Conservation (phyloP, 1,284 basidiomycete species). For the Pholiota adiposa region DNA sequence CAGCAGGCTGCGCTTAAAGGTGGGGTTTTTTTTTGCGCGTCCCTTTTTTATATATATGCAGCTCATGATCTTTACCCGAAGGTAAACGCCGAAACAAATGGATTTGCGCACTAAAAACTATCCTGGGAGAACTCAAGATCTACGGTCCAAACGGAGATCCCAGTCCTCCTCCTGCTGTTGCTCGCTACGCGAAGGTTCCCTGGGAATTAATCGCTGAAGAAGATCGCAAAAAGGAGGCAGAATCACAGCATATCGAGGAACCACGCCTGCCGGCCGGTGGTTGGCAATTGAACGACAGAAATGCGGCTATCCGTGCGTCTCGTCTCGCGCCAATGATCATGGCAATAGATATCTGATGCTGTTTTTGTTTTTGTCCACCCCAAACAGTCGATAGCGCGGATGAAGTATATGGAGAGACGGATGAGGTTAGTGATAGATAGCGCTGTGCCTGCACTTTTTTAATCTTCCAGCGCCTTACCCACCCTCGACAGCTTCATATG, state of each 20-base stretch:
- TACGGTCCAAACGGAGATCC: slow-evolving; percentile 80
- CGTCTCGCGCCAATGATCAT: slow-evolving; percentile 1
- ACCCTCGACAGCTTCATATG: slow-evolving; percentile 37
- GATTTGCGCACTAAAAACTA: slow-evolving; percentile 84
- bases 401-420: slow-evolving; percentile 57
- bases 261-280: slow-evolving; percentile 37
- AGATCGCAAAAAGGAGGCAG: slow-evolving; percentile 34
- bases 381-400: slow-evolving; percentile 48
- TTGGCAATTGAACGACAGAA: slow-evolving; percentile 57
- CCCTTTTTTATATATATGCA: neutral
- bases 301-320: slow-evolving; percentile 52
- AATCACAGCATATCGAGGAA: slow-evolving; percentile 22
- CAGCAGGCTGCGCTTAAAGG: slow-evolving; percentile 82
- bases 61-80: slow-evolving; percentile 27
- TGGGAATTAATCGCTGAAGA: slow-evolving; percentile 63
- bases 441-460: neutral
- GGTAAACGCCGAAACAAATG: slow-evolving; percentile 88
- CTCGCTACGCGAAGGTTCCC: slow-evolving; percentile 72
- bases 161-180: slow-evolving; percentile 51
- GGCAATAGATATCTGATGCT: neutral
- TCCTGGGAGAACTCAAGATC: slow-evolving; percentile 73
- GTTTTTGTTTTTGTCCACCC: neutral
- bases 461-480: neutral
- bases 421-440: slow-evolving; percentile 39
- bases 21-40: slow-evolving; percentile 27